Base-by-base conservation (phyloP, 1,284 basidiomycete species). In the Ceratobasidium sp. region DNA sequence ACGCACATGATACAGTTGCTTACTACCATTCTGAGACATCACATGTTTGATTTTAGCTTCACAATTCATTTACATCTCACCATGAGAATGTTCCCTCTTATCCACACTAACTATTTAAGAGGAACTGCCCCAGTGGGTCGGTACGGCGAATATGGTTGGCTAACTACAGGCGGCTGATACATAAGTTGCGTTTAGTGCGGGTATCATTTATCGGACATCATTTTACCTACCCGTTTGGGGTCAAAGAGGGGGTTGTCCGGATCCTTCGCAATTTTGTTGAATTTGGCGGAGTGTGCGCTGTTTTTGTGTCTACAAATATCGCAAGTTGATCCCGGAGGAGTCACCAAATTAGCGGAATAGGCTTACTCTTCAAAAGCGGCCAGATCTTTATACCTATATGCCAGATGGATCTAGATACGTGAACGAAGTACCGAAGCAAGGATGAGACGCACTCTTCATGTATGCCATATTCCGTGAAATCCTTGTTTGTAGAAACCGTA, bases 391-490 rank as follows among this genome's bases (percentile, higher is more conserved):
- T 67, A 67, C 48, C 66, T 67, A 20, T 26, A 33, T 2, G 52
- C 10, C 23, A 26, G n/a, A 17, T 20, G 48, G 33, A 33, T 33
- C 33, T 33, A 33, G 33, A 33, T 33, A 33, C 33, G 33, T 33
- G 33, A 33, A 33, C 33, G 33, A 33, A 33, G 33, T 33, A 33
- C 33, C 33, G 33, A 7, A 23, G 64, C 9, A 28, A 66, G 5
- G 40, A 26, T 28, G 44, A 15, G 40, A 40, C 67, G 26, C 3
- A 70, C 68, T 70, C 68, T 70, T 70, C 68, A 26, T 46, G 59
- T 23, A 59, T 70, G 17, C 68, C 56, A 46, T 59, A 70, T 38
- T 70, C 68, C 3, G 54, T 70, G 59, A 70, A 70, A 33, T 70
- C 68, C 3, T 54, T 28, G 40, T 57, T 59, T 20, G 46, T 40